Evolutionary conservation across 2,329 filamentous ascomycete genomes (phyloP), one percentile per base, ranked within the genome.

Genomic region (Xylariaceae sp.): DNA sequence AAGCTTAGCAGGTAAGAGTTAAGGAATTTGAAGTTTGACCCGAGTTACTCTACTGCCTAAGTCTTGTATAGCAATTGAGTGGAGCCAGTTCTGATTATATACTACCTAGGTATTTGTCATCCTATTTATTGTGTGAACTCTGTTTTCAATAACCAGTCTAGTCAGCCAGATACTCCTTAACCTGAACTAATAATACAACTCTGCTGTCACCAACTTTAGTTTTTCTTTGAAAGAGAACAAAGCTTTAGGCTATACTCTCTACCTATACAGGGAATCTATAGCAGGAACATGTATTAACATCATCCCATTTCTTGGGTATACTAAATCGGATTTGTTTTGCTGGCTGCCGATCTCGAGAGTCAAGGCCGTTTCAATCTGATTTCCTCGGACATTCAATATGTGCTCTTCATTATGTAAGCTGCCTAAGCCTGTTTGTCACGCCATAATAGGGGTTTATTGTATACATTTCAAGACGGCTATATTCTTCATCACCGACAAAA

Each of bases 301-400:
- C 23, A 9, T 26, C 9, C 9, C 23, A 26, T 26, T 26, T 9
- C 23, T 26, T 26, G 9, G 23, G 79, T 81, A 63, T 84, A 85
- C 69, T 86, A 87, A 55, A 79, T 86, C 6, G 80, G 83, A 2
- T 86, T 84, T 67, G 81, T 86, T 57, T 85, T 84, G 61, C 69
- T 79, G 48, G 86, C 86, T 82, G 82, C 83, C 9, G 78, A 79
- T 40, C 77, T 86, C 23, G n/a, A n/a, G n/a, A n/a, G n/a, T 52
- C 63, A 67, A 7, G 79, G 79, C 9, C 81, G 84, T 54, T 72
- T 80, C 58, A 81, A 80, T 40, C 71, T 85, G 9, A 75, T 83
- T 45, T 81, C 81, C 1, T 82, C 81, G 0, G 81, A 79, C 3
- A 81, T 85, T 18, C 79, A 82, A 63, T 85, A 85, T 60, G 78